These are phyloP conservation scores for Rauvolfia tetraphylla DNA, from an alignment of 257 asterid genomes.

Conservation along the genomic window DNA sequence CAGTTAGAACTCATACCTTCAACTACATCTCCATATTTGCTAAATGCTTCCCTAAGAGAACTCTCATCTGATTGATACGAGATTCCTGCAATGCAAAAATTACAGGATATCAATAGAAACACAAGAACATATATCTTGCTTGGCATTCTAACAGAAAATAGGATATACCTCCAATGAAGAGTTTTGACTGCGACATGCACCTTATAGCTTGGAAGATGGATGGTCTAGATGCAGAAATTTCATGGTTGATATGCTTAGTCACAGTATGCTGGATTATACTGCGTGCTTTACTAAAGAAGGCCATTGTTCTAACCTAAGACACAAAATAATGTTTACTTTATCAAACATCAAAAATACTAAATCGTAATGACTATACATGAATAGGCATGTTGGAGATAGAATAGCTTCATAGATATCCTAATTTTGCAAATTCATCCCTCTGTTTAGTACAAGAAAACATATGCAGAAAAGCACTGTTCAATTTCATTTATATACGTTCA, in stretches of 20 bases:
- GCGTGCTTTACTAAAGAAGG: slow-evolving; percentile 70
- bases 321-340: neutral
- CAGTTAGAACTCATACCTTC: slow-evolving; percentile 48
- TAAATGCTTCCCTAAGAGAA: slow-evolving; percentile 56
- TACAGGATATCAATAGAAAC: neutral
- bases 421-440: neutral
- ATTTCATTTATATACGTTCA: neutral
- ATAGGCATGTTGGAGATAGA: neutral
- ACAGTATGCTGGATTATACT: slow-evolving; percentile 44
- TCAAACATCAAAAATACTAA: neutral
- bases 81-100: slow-evolving; percentile 50
- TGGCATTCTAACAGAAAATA: neutral
- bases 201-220: slow-evolving; percentile 64
- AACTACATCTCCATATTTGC: slow-evolving; percentile 66
- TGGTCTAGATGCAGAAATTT: slow-evolving; percentile 43
- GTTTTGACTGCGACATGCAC: slow-evolving; percentile 77
- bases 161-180: slow-evolving; percentile 70
- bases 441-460: neutral
- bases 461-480: neutral
- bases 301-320: slow-evolving; percentile 40
- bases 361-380: neutral
- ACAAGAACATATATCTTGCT: neutral
- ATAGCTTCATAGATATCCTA: neutral
- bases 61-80: slow-evolving; percentile 56
- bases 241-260: slow-evolving; percentile 37